phyloP scores from a whole-genome alignment of 1,284 basidiomycete species.

The Agaricales sp. region DNA sequence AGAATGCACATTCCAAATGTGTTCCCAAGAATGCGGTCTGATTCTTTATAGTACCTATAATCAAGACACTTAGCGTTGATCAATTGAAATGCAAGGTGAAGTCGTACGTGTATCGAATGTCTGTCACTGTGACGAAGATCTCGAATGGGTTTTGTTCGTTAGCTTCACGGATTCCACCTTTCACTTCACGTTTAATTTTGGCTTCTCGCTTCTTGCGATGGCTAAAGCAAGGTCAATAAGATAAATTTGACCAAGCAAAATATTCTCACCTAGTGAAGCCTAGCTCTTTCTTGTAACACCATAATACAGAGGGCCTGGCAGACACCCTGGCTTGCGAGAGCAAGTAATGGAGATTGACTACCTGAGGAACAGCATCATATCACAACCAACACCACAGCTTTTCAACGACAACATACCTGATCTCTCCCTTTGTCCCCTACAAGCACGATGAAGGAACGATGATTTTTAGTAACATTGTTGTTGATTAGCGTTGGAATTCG shows the following conservation, averaged over 20 bases:
- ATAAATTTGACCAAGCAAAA: constrained; percentile 5
- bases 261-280: constrained; percentile 78
- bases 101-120: constrained; percentile 90
- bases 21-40: constrained; percentile 44
- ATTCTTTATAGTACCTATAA: constrained; percentile 37
- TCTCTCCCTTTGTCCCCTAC: constrained; percentile 94
- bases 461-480: constrained; percentile 89
- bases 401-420: constrained; percentile 31
- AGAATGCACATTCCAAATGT: constrained; percentile 97
- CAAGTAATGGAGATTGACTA: constrained; percentile 94
- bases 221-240: constrained; percentile 29
- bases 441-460: constrained; percentile 93
- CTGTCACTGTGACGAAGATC: constrained; percentile 97
- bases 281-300: constrained; percentile 97
- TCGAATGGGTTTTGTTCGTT: constrained; percentile 98
- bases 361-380: constrained; percentile 21
- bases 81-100: neutral
- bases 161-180: constrained; percentile 86
- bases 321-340: constrained; percentile 86
- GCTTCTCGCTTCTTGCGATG: constrained; percentile 96
- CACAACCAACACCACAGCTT: no score
- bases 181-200: constrained; percentile 91
- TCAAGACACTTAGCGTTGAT: constrained; percentile 2
- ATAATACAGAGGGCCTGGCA: constrained; percentile 84
- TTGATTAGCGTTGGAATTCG: constrained; percentile 89